These are phyloP conservation scores for Penicillium silybi DNA, from an alignment of 495 filamentous ascomycete species.

Conservation along the genomic window DNA sequence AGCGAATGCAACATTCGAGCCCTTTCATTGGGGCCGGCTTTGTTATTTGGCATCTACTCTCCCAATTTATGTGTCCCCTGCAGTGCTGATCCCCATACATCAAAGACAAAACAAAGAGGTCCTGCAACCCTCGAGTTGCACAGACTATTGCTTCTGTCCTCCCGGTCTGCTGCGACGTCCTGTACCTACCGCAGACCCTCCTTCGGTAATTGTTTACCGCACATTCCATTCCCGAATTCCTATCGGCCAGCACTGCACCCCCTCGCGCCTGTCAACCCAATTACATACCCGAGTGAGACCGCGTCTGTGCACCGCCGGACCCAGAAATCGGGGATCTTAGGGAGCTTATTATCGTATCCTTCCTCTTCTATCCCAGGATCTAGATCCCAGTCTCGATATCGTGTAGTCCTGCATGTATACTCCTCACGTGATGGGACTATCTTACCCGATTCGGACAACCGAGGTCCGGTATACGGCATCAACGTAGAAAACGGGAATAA, in stretches of 20 bases:
- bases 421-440: background rate
- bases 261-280: slow-evolving; percentile 21
- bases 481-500: background rate
- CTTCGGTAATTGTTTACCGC: slow-evolving; percentile 1
- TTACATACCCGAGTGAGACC: slow-evolving; percentile 19
- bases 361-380: background rate
- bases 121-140: background rate
- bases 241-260: slow-evolving; percentile 1
- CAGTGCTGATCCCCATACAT: background rate
- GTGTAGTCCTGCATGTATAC: background rate
- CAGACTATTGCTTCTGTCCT: background rate
- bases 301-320: background rate
- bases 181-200: too few relatives aligned
- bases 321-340: background rate
- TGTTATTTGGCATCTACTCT: background rate
- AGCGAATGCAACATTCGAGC: background rate
- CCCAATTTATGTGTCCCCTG: background rate
- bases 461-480: slow-evolving; percentile 7
- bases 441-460: slow-evolving; percentile 10
- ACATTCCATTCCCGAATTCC: slow-evolving; percentile 24
- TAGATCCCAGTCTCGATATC: background rate
- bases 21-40: background rate
- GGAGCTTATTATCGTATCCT: background rate
- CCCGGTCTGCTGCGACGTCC: too few relatives aligned
- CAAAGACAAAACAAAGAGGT: background rate